Evolutionary conservation across 2,329 filamentous ascomycete species (phyloP), one percentile per base, ranked within the genome.

Genomic region (Cladophialophora carrionii): DNA sequence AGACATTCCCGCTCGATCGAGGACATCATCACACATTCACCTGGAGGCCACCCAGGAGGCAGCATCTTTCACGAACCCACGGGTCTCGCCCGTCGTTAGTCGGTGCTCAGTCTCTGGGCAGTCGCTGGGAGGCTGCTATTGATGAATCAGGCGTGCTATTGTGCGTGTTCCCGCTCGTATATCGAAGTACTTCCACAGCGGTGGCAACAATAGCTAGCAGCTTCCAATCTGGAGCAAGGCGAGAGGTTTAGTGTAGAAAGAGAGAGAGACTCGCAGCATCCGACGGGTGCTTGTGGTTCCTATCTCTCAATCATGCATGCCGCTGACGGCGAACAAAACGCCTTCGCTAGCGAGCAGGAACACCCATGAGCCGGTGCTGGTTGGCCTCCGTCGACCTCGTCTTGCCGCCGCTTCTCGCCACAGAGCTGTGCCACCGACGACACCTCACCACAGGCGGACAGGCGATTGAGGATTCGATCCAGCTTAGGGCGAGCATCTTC

Each of bases 281-380:
- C 9, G 48, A 3, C 22, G 48, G 48, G n/a, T 12, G 41, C 10
- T 43, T 12, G 17, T 12, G 48, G 4, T 41, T 43, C 14, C 8
- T 26, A 10, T 8, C 20, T 51, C 20, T 51, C 46, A 20, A 51
- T 24, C 22, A 51, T 51, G 22, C 48, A 22, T 17, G 14, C 14
- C 8, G 48, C 20, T 29, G 48, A 51, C 37, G 2, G 48, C 22
- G 48, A 8, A 29, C 48, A 17, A 49, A 12, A 51, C 8, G 2
- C 48, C 48, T 51, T 51, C 48, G 48, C 8, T 51, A 51, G 14
- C 48, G 24, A 51, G 24, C 20, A 51, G 20, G n/a, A 51, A 14
- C n/a, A 26, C 22, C 48, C 20, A 51, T 4, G 48, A 51, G 22
- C 48, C 48, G 48, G 20, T 1, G 37, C 37, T 14, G 37, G 37